Evolutionary conservation across 2,329 filamentous ascomycete genomes (phyloP).

Genomic region (Fragosphaeria purpurea): DNA sequence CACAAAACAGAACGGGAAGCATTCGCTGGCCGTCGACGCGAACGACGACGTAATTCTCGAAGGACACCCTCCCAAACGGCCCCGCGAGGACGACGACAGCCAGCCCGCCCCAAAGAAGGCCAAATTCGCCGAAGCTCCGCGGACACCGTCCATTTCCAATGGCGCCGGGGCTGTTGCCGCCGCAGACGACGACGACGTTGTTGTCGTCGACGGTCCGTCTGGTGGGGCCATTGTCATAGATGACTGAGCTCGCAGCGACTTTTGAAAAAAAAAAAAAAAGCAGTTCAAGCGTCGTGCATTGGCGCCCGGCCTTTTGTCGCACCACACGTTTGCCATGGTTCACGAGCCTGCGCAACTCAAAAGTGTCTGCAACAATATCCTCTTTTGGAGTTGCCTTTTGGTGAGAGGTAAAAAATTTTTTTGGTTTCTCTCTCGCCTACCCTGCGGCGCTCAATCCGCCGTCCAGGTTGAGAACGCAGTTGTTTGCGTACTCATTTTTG

Average conservation of each 20-base stretch:
- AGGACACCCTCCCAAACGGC: conserved; percentile 31
- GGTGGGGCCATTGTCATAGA: conserved; percentile 59
- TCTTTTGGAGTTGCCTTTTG: too few species aligned
- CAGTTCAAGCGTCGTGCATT: neutral
- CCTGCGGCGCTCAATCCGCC: conserved; percentile 62
- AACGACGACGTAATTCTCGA: conserved; percentile 22
- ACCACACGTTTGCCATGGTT: too few species aligned
- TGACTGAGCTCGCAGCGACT: conserved; percentile 15
- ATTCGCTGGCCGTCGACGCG: conserved; percentile 19
- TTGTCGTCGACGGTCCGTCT: conserved; percentile 38
- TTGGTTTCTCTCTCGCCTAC: conserved; percentile 24
- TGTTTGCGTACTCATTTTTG: conserved; percentile 73
- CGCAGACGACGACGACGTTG: conserved; percentile 30
- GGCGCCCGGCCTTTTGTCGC: too few species aligned
- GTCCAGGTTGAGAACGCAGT: conserved; percentile 77
- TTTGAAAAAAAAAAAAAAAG: neutral
- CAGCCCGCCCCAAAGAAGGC: conserved; percentile 36
- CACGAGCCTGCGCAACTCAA: too few species aligned
- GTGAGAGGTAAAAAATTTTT: too few species aligned
- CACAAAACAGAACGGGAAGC: conserved; percentile 30
- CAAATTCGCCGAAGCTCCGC: conserved; percentile 23
- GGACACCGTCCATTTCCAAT: neutral
- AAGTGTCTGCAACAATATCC: too few species aligned
- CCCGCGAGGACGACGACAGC: conserved; percentile 31
- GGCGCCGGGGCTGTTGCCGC: conserved; percentile 7